Percentiles rank a stretch among this genome's conserved stretches.
Conservation (phyloP, 805 yeast species). For the Starmerella ratchasimensis region DNA sequence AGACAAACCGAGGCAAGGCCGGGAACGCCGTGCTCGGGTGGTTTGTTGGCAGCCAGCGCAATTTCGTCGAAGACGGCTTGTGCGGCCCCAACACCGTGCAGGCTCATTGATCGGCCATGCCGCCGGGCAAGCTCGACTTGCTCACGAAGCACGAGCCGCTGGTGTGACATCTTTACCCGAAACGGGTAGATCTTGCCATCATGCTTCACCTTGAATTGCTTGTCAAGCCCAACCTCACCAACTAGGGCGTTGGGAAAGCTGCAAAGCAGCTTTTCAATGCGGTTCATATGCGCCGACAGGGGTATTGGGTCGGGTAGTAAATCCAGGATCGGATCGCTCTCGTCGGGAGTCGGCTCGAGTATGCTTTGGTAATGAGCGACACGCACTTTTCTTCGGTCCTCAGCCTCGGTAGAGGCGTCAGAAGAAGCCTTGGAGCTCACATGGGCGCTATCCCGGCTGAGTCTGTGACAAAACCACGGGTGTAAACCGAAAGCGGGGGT, state of each 20-base stretch:
- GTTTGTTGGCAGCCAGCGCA: slow-evolving; percentile 3
- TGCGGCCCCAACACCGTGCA: slow-evolving; percentile 78
- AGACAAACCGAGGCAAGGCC: slow-evolving; percentile 37
- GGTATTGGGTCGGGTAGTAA: slow-evolving; percentile 49
- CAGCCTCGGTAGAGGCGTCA: not conserved
- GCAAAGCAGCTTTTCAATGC: slow-evolving; percentile 27
- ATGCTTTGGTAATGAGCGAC: slow-evolving; percentile 44
- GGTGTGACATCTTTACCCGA: slow-evolving; percentile 55
- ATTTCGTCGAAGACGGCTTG: slow-evolving; percentile 42
- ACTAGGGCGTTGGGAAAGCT: slow-evolving; percentile 34
- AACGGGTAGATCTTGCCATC: slow-evolving; percentile 30
- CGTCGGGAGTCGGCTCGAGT: slow-evolving; percentile 30
- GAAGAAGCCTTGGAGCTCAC: slow-evolving; percentile 5
- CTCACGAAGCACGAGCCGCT: slow-evolving; percentile 35
- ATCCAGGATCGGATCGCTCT: slow-evolving; percentile 27
- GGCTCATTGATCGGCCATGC: slow-evolving; percentile 41
- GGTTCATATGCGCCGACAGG: slow-evolving; percentile 28
- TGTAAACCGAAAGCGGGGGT: slow-evolving; percentile 47
- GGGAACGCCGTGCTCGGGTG: slow-evolving; percentile 6
- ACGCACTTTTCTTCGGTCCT: too few species aligned
- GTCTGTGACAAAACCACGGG: slow-evolving; percentile 80
- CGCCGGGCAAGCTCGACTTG: slow-evolving; percentile 45
- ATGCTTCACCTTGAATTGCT: slow-evolving; percentile 50
- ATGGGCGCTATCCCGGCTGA: slow-evolving; percentile 25
- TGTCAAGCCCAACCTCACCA: slow-evolving; percentile 91